Base-by-base conservation (phyloP, 208 protist species). In the Vickermania spadyakhi region DNA sequence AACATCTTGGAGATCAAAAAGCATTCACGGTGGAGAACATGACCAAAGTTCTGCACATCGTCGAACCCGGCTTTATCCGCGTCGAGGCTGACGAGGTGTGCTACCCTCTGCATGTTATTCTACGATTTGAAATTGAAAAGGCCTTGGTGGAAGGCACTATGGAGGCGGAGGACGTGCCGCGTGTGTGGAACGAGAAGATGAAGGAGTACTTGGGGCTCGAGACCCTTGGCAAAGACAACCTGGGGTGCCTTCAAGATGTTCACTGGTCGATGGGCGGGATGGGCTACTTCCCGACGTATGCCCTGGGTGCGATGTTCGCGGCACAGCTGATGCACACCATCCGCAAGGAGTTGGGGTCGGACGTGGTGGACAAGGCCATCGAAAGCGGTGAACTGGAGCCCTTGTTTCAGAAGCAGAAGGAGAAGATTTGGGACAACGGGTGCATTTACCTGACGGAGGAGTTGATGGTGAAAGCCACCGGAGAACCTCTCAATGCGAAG, bases 221-320 rank as follows among this genome's bases (percentile, higher is more conserved):
- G 2, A 86, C 87, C n/a, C 45, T 72, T 21, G 84, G 79, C 18
- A 79, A 86, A 54, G 77, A 89, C 55, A 66, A 83, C 29, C 18
- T 85, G 1, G 89, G 91, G 25, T 90, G 83, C 62, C 62, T 94
- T 30, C 88, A 97, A 66, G 91, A 97, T 60, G 70, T 96, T 21
- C 91, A 97, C 66, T 97, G 91, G 91, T 67, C 73, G 14, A 54
- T 58, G 23, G 83, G 86, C 11, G 52, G 63, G 11, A 73, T 93
- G 31, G 89, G 87, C 22, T 94, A 94, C 72, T 97, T 97, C 73
- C 91, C 91, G 0, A 89, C 83, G 0, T 97, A 97, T 62, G 52
- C 77, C 0, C 56, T 96, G 2, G 91, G 91, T 21, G 78, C 86
- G n/a, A 87, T 93, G 68, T 68, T 85, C 28, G 77, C 89, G 1